These are phyloP conservation scores for Fistulifera pelliculosa DNA, from an alignment of 108 stramenopile genomes.

Conservation along the genomic window DNA sequence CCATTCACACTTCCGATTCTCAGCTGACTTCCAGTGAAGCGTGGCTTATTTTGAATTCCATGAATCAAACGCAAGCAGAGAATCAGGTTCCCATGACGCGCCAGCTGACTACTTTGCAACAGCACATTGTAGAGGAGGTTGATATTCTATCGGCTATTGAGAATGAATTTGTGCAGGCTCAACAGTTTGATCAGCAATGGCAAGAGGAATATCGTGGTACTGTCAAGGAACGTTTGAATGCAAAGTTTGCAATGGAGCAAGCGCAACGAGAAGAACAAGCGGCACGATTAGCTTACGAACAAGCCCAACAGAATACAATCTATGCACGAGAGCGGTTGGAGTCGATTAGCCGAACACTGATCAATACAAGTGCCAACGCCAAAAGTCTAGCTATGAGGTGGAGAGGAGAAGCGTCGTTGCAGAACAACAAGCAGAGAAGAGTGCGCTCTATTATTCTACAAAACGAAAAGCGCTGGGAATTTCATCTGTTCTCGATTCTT, in stretches of 20 bases:
- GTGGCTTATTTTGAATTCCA: conserved; percentile 12
- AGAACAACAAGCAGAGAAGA: not conserved
- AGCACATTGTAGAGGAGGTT: conserved; percentile 26
- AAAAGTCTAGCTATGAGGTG: conserved; percentile 26
- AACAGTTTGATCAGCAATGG: conserved; percentile 3
- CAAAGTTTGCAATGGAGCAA: conserved; percentile 15
- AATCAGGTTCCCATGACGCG: conserved; percentile 12
- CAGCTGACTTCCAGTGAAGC: conserved; percentile 25
- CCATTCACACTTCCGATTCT: conserved; percentile 26
- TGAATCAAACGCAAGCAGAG: conserved; percentile 10
- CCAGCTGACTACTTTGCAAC: conserved; percentile 1
- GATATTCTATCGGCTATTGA: conserved; percentile 14
- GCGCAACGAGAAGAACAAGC: conserved; percentile 17
- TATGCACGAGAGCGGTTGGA: conserved; percentile 12
- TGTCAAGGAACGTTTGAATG: conserved; percentile 17
- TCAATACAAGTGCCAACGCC: conserved; percentile 4
- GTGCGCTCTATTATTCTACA: conserved; percentile 13
- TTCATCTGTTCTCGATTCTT: not conserved
- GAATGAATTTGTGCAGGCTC: conserved; percentile 17
- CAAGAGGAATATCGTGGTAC: conserved; percentile 5
- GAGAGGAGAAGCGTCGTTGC: conserved; percentile 6
- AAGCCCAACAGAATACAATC: conserved; percentile 5
- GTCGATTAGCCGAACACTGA: no score
- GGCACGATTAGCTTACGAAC: conserved; percentile 11
- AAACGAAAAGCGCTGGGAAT: conserved; percentile 16